A percentile compares a stretch with the other conserved stretches of the same genome.
Conservation (phyloP, 2,329 filamentous ascomycete species). For the Cytospora piceae region DNA sequence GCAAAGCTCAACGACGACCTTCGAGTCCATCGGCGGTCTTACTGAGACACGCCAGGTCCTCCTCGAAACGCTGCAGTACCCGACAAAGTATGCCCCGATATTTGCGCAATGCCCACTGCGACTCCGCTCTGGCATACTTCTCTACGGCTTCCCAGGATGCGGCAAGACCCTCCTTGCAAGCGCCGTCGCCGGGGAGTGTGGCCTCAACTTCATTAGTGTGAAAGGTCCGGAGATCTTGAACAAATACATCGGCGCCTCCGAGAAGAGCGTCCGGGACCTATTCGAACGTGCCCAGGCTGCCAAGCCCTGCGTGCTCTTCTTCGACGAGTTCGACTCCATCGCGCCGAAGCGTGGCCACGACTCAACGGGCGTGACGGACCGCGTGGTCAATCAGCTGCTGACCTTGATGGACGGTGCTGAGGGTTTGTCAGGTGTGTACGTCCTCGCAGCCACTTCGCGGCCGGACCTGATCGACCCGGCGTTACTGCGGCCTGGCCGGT, state of each 20-base stretch:
- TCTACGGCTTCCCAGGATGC: conserved; percentile 95
- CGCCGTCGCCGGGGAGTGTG: conserved; percentile 96
- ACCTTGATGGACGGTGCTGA: conserved; percentile 99
- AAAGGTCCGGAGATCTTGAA: conserved; percentile 98
- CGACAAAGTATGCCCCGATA: conserved; percentile 96
- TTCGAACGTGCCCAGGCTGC: conserved; percentile 93
- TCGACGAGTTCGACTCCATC: conserved; percentile 98
- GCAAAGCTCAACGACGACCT: conserved; percentile 90
- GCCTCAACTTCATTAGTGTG: conserved; percentile 96
- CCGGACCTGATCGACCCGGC: conserved; percentile 97
- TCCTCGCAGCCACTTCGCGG: conserved; percentile 88
- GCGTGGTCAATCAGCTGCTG: conserved; percentile 95
- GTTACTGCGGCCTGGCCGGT: conserved; percentile 82
- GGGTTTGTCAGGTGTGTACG: conserved; percentile 91
- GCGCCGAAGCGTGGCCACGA: conserved; percentile 97
- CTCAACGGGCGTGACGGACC: conserved; percentile 95
- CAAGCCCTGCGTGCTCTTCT: conserved; percentile 92
- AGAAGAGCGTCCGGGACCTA: conserved; percentile 93
- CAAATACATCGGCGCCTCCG: conserved; percentile 97
- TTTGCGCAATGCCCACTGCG: conserved; percentile 94
- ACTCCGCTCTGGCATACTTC: conserved; percentile 86
- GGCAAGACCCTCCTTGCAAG: conserved; percentile 95
- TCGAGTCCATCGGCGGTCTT: conserved; percentile 88
- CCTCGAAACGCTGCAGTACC: conserved; percentile 93
- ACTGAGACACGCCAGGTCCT: conserved; percentile 86